Evolutionary conservation across 2,329 filamentous ascomycete genomes (phyloP).

Genomic region (Penicillium decumbens): DNA sequence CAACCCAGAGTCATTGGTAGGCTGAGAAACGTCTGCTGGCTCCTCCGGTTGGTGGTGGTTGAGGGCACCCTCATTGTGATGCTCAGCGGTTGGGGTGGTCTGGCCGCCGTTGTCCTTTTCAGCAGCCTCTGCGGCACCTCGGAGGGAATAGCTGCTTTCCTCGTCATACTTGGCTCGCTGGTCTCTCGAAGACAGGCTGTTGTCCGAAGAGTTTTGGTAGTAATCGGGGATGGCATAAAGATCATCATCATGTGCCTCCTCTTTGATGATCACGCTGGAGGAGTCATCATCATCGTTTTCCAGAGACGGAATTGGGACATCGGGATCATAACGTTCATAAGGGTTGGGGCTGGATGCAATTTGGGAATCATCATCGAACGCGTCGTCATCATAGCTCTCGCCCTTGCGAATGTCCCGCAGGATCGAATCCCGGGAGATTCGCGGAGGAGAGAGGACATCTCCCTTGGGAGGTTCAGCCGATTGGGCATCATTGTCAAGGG

Average conservation of each 20-base stretch:
- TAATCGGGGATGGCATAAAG: conserved; percentile 65
- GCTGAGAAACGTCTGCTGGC: neutral
- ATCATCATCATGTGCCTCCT: conserved; percentile 55
- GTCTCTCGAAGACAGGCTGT: conserved; percentile 27
- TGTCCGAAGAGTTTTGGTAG: conserved; percentile 50
- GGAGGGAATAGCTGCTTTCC: conserved; percentile 53
- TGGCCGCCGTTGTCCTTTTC: conserved; percentile 25
- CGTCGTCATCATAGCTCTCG: conserved; percentile 56
- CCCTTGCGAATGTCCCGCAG: conserved; percentile 73
- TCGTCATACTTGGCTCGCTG: conserved; percentile 49
- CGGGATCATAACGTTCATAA: conserved; percentile 69
- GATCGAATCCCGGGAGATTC: conserved; percentile 91
- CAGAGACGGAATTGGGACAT: conserved; percentile 82
- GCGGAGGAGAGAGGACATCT: conserved; percentile 59
- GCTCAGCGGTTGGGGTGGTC: conserved; percentile 30
- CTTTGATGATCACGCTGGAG: conserved; percentile 63
- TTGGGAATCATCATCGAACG: conserved; percentile 60
- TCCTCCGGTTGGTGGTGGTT: neutral
- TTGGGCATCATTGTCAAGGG: conserved; percentile 11
- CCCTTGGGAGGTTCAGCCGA: conserved; percentile 50
- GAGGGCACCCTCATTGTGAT: neutral
- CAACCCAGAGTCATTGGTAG: conserved; percentile 21
- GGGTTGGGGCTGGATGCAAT: conserved; percentile 56
- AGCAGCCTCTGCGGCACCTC: conserved; percentile 31
- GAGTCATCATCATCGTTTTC: conserved; percentile 60